Evolutionary conservation across 768 basidiomycete species (phyloP), one percentile per base, ranked within the genome.

Genomic region (Pleurotus pulmonarius): DNA sequence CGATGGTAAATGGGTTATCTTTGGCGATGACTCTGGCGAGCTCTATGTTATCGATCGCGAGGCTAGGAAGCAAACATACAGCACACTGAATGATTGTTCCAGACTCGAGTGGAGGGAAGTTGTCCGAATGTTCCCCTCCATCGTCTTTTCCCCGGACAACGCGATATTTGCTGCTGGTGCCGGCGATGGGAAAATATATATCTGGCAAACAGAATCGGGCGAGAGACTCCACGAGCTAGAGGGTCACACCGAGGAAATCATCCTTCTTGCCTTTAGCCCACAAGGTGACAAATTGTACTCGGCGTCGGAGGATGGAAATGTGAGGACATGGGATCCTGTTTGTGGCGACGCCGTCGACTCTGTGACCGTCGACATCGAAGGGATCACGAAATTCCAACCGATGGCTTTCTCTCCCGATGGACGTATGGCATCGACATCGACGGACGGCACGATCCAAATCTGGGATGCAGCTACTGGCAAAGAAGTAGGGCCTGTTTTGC

Each of bases 331-430:
- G 55, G 26, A 56, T 56, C n/a, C 41, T 16, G n/a, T 25, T 9
- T 48, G 3, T 3, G 18, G 40, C 1, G 45, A 41, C 7, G 18
- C 20, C 24, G 13, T 56, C 16, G 47, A 11, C 25, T 24, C n/a
- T 5, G 26, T 25, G 12, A 41, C 39, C 24, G 47, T 56, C 22
- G 22, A 25, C 13, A 26, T 18, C 29, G 20, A 7, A 29, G 26
- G 15, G 11, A 20, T 49, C 15, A 24, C 25, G 4, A 34, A 34
- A n/a, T 49, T 52, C 29, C 55, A 56, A 25, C 34, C 55, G 29
- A 56, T 56, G 18, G 45, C 44, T 16, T 56, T 56, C 25, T n/a
- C 55, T 13, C 44, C 55, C 6, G 46, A 56, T 11, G 55, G 55
- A 13, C 24, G 34, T 20, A 13, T 56, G 22, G 46, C 55, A 18